These are phyloP conservation scores for Eucalyptus erythrocorys DNA, from an alignment of 345 rosid genomes.

Conservation along the genomic window DNA sequence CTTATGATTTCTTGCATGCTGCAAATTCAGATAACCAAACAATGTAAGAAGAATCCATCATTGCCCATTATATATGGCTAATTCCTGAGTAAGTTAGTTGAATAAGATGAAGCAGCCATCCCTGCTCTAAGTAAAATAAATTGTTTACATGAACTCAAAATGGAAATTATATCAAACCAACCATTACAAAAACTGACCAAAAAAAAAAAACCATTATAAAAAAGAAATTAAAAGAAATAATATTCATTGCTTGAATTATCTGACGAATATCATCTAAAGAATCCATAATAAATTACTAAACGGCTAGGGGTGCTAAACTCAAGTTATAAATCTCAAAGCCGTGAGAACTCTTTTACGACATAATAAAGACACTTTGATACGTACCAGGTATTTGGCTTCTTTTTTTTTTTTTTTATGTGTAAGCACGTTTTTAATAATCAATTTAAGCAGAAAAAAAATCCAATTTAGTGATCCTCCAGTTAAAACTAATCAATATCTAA, in stretches of 20 bases:
- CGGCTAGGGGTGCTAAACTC: neutral
- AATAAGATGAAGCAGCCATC: neutral
- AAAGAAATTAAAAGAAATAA: neutral
- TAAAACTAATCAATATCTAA: neutral
- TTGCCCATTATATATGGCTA: neutral
- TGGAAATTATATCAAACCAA: neutral
- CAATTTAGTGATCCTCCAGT: neutral
- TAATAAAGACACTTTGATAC: neutral
- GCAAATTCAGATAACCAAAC: neutral
- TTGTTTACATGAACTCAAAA: neutral
- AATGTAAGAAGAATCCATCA: neutral
- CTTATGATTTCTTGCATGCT: constrained; percentile 16
- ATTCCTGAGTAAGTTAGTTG: neutral
- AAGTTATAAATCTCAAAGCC: neutral
- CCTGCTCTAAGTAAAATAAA: neutral
- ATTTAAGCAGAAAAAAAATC: neutral
- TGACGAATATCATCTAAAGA: neutral
- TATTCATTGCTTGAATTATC: neutral
- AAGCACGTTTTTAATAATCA: neutral
- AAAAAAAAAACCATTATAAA: neutral
- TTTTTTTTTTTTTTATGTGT: neutral
- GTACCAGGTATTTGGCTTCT: neutral
- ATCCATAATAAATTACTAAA: neutral
- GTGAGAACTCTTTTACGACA: neutral
- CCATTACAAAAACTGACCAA: neutral